Evolutionary conservation across 495 filamentous ascomycete species (phyloP).

Genomic region (Tuber microsphaerosporum): DNA sequence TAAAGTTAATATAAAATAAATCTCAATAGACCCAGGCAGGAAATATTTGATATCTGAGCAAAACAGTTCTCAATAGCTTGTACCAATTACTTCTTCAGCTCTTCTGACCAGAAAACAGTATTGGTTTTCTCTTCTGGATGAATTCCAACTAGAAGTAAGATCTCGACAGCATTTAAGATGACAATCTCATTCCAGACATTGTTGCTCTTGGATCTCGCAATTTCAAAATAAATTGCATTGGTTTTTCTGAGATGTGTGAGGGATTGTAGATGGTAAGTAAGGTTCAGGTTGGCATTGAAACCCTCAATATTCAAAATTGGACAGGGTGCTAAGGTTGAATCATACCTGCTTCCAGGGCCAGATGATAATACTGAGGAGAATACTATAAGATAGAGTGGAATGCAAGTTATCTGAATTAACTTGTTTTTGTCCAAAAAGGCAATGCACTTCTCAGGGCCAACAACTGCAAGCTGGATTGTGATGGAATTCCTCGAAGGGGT

Average conservation of each 20-base stretch:
- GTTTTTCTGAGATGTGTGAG: neutral
- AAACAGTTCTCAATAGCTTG: too few relatives aligned
- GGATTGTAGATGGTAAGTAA: neutral
- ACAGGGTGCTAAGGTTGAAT: neutral
- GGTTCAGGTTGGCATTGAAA: too few relatives aligned
- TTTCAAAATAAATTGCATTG: constrained; percentile 4
- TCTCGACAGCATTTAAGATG: constrained; percentile 9
- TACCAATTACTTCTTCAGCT: too few relatives aligned
- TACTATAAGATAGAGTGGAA: neutral
- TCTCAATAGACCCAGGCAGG: too few relatives aligned
- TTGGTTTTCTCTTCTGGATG: neutral
- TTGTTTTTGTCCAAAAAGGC: constrained; percentile 1
- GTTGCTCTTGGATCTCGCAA: neutral
- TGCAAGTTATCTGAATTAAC: neutral
- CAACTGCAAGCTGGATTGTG: neutral
- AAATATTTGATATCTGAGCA: too few relatives aligned
- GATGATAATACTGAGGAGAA: too few relatives aligned
- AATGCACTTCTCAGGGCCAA: constrained; percentile 11
- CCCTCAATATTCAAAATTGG: neutral
- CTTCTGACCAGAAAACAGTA: too few relatives aligned
- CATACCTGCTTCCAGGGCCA: too few relatives aligned
- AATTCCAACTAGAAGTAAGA: neutral
- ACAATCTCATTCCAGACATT: constrained; percentile 12
- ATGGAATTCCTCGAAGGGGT: neutral
- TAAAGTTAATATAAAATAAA: neutral